Percentiles rank a stretch among this genome's conserved stretches.
Conservation (phyloP, 257 asterid genomes). For the Voacanga thouarsii region DNA sequence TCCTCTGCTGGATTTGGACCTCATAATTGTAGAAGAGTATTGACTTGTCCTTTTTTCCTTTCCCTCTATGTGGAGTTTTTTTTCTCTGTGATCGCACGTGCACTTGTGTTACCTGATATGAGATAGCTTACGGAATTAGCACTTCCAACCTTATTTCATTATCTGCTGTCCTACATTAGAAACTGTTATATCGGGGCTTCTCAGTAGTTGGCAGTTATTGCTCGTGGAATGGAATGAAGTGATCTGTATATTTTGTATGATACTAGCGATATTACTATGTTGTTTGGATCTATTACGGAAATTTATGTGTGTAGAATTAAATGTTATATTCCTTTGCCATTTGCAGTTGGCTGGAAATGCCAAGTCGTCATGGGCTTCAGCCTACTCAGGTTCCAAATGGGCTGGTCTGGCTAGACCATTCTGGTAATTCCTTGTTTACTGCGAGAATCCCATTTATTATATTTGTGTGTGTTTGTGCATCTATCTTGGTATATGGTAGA, state of each 20-base stretch:
- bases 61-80: no score
- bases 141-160: no score
- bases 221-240: background rate
- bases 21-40: background rate
- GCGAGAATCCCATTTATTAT: background rate
- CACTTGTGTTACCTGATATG: no score
- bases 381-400: constrained; percentile 18
- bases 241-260: background rate
- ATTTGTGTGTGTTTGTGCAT: background rate
- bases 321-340: background rate
- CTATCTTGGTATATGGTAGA: background rate
- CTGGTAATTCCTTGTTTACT: constrained; percentile 18
- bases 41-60: no score
- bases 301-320: background rate
- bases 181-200: no score
- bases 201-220: no score
- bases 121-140: no score
- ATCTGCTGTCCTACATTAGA: no score
- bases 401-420: constrained; percentile 33
- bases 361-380: constrained; percentile 24
- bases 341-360: constrained; percentile 33
- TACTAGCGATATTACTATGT: background rate
- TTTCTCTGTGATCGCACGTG: no score
- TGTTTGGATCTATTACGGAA: background rate
- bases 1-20: background rate